Base-by-base conservation (phyloP, 2,329 filamentous ascomycete genomes). In the Aspergillus felis region DNA sequence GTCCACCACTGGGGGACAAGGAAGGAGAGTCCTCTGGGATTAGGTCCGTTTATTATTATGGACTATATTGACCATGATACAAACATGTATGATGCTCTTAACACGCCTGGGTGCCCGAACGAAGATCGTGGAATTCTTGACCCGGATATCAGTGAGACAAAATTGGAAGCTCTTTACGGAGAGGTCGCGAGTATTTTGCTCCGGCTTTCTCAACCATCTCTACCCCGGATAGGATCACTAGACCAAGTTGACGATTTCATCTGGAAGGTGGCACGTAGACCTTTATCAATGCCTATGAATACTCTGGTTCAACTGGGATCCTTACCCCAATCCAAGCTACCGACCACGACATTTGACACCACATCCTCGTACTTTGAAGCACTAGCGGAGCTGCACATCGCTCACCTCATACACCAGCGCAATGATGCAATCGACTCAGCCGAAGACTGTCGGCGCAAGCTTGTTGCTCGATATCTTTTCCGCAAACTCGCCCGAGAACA, bases 231-330 rank as follows among this genome's bases (percentile, higher is more conserved):
- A 22, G 77, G 76, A 7, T 73, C 69, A 17, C 62, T 80, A 1
- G 54, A 61, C 42, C 59, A 75, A 51, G 46, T 57, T 1, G 56
- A 61, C 32, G 50, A 58, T 42, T 59, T 65, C 8, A 51, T 32
- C 6, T 58, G 68, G 62, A 61, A 57, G 44, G 69, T 75, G 5
- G 59, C 50, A 4, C 61, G 64, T 29, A 64, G 75, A n/a, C 76
- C 77, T 1, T 57, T 80, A 4, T 75, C 73, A 4, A 65, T 70
- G 3, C 78, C 78, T 55, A 78, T 80, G 74, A 79, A 70, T 54
- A 69, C 76, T 60, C 66, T 70, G 27, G 62, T 70, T 29, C 58
- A 58, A 47, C 41, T 66, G 2, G 69, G 65, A 14, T 55, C 48
- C 5, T 52, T 67, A 9, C 63, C 64, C 17, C 61, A 32, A 22